Percentiles rank a stretch among this genome's conserved stretches.
phyloP scores from a whole-genome alignment of 441 rosid genomes.

The Populus trichocarpa region DNA sequence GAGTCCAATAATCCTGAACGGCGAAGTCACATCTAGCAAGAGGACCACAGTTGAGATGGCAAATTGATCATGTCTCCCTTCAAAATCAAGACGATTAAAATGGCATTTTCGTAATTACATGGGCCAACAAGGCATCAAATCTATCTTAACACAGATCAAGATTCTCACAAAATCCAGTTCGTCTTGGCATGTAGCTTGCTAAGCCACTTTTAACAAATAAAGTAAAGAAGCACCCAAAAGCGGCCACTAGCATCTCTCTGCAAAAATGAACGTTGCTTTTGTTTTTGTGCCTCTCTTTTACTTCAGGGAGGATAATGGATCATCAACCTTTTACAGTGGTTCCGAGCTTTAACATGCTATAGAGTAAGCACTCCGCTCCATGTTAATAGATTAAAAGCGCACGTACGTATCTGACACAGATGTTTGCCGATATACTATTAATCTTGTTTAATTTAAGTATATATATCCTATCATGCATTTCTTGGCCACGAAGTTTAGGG shows the following conservation, averaged over 20 bases:
- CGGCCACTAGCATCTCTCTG: conserved; percentile 32
- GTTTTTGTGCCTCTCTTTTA: conserved; percentile 24
- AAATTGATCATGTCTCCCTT: too few relatives aligned
- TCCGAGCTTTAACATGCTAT: background rate
- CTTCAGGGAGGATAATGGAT: background rate
- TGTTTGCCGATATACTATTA: background rate
- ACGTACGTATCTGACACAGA: background rate
- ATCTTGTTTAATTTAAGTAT: background rate
- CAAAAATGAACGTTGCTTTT: conserved; percentile 71
- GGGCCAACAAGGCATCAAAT: too few relatives aligned
- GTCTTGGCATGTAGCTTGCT: conserved; percentile 11
- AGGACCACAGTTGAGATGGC: too few relatives aligned
- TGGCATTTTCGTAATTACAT: too few relatives aligned
- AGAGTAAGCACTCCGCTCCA: background rate
- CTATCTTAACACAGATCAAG: background rate
- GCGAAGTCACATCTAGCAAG: too few relatives aligned
- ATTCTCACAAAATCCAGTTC: conserved; percentile 26
- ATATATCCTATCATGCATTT: too few relatives aligned
- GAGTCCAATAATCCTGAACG: too few relatives aligned
- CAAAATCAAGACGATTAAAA: too few relatives aligned
- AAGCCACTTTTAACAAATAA: background rate
- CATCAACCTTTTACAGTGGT: background rate
- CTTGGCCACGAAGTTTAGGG: background rate
- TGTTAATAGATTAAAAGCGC: background rate
- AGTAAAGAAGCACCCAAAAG: too few relatives aligned